phyloP scores from a whole-genome alignment of 768 basidiomycete species.

The Mycena maculata region DNA sequence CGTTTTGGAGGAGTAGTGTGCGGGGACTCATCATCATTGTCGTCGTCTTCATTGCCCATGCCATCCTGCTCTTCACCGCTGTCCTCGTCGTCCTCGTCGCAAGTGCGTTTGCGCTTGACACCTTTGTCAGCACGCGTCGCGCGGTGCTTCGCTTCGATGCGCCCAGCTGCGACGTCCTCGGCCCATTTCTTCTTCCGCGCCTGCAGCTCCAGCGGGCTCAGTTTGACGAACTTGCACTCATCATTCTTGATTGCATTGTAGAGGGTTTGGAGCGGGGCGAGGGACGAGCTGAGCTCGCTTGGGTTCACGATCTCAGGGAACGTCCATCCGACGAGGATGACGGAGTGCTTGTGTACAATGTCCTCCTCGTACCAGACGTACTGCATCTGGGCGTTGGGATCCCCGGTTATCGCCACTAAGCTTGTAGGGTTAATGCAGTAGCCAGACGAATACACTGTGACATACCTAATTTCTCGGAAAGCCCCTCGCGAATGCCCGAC shows the following conservation, averaged over 20 bases:
- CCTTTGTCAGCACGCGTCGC: too few species aligned
- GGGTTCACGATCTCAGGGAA: too few species aligned
- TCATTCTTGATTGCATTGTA: slow-evolving; percentile 1
- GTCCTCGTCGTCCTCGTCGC: too few species aligned
- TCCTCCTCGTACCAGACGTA: too few species aligned
- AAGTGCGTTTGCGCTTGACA: too few species aligned
- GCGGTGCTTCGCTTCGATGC: too few species aligned
- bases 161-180: slow-evolving; percentile 1
- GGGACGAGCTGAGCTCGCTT: slow-evolving; percentile 7
- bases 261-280: background rate
- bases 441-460: background rate
- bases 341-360: too few species aligned
- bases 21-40: too few species aligned
- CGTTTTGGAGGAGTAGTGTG: too few species aligned
- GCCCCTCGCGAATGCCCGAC: background rate
- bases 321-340: too few species aligned
- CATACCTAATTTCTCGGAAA: background rate
- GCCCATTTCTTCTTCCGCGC: background rate
- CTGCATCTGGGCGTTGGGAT: slow-evolving; percentile 19
- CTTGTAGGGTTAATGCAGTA: background rate
- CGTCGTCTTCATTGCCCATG: too few species aligned
- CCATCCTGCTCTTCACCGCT: too few species aligned
- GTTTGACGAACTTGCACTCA: slow-evolving; percentile 8
- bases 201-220: background rate
- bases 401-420: slow-evolving; percentile 28